Base-by-base conservation (phyloP, 768 basidiomycete species). In the Fomitopsis serialis region DNA sequence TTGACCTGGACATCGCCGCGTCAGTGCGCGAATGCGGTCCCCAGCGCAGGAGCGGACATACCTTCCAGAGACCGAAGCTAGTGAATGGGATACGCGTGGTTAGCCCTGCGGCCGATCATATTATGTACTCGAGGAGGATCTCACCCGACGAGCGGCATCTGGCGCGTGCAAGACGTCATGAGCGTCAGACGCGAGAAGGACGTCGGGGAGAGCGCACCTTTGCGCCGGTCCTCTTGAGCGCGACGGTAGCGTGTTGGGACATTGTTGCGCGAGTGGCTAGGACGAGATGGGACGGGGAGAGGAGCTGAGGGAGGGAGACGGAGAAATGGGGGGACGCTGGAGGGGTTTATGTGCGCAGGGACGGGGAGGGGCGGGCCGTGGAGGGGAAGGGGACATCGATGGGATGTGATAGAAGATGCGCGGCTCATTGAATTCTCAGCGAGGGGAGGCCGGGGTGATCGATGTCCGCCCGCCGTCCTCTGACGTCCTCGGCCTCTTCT, bases 131-230 rank as follows among this genome's bases (percentile, higher is more conserved):
- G 36, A 25, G 24, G n/a, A 45, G 40, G 48, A 27, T 25, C 79
- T 74, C 63, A 86, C 85, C 85, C 85, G 48, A 87, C 78, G 43
- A 81, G 68, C 63, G 85, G 85, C 85, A 87, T 87, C 85, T 87
- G 37, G 17, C 17, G 37, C 12, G 42, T 13, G 37, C 50, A 23
- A 34, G 50, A 42, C 24, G 19, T 27, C 7, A 43, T 42, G 37
- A 42, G 50, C 50, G 50, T 21, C 17, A 37, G 15, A 40, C 50
- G 7, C 12, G n/a, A 43, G 29, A 29, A 44, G 4, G 36, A 42
- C 43, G 36, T 48, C n/a, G 22, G 36, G 22, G 29, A 11, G 37
- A 1, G 45, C 66, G 21, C 53, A 77, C 85, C 78, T 84, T 79
- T 56, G 78, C 76, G 17, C 75, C 78, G 43, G 83, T 87, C 60